A percentile compares a stretch with the other conserved stretches of the same genome.
Conservation (phyloP, 2,329 filamentous ascomycete species). For the Sclerotinia glacialis region DNA sequence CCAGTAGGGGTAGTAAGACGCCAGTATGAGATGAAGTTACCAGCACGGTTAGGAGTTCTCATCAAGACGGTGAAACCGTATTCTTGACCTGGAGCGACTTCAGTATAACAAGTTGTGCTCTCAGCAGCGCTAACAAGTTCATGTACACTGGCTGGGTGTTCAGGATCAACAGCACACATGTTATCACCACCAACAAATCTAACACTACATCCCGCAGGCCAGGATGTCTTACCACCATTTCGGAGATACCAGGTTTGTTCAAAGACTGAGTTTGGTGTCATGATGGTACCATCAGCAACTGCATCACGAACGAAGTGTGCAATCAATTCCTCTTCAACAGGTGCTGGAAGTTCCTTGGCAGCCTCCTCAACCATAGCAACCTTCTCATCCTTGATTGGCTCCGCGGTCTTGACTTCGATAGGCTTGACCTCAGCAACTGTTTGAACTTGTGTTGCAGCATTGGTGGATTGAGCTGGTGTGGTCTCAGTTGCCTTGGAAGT, state of each 20-base stretch:
- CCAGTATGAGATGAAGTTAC: conserved; percentile 93
- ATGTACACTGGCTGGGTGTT: conserved; percentile 71
- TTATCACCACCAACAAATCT: conserved; percentile 92
- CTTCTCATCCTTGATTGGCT: conserved; percentile 11
- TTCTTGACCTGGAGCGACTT: conserved; percentile 70
- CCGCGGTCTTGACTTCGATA: conserved; percentile 43
- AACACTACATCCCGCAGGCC: conserved; percentile 87
- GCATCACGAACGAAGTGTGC: conserved; percentile 75
- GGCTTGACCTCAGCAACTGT: conserved; percentile 73
- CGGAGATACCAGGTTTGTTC: conserved; percentile 88
- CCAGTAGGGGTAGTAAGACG: conserved; percentile 80
- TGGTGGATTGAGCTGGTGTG: conserved; percentile 46
- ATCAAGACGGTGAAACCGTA: conserved; percentile 80
- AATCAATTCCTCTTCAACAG: conserved; percentile 46
- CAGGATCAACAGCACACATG: conserved; percentile 87
- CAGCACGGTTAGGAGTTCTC: conserved; percentile 72
- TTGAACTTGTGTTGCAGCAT: conserved; percentile 61
- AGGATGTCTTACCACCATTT: conserved; percentile 74
- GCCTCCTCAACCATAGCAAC: conserved; percentile 28
- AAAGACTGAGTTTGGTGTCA: conserved; percentile 71
- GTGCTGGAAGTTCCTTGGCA: conserved; percentile 38
- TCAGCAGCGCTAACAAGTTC: conserved; percentile 77
- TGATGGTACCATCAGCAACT: conserved; percentile 71
- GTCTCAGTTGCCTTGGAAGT: conserved; percentile 53
- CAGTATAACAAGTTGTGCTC: conserved; percentile 70